Conservation (phyloP, 768 basidiomycete species). For the Psilocybe cubensis region DNA sequence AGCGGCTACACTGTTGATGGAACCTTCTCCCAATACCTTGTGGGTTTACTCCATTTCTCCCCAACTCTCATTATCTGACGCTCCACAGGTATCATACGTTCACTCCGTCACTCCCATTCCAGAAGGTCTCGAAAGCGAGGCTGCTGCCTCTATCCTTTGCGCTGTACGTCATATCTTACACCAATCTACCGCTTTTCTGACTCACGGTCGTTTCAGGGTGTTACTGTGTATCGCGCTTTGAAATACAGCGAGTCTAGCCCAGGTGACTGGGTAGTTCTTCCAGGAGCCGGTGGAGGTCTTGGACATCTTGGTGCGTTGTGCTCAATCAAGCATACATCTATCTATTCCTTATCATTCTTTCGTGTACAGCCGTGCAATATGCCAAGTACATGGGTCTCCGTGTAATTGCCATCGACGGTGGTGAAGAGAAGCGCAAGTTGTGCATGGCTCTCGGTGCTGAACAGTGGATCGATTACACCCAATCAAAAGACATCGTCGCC, state of each 20-base stretch:
- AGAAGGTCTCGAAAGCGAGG: slow-evolving; percentile 61
- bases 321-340: not conserved
- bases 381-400: slow-evolving; percentile 77
- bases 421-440: slow-evolving; percentile 70
- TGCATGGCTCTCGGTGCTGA: slow-evolving; percentile 69
- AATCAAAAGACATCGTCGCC: slow-evolving; percentile 63
- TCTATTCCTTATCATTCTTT: not conserved
- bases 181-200: not conserved
- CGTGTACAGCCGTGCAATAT: slow-evolving; percentile 72
- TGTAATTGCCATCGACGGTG: slow-evolving; percentile 79
- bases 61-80: not conserved
- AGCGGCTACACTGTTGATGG: slow-evolving; percentile 81
- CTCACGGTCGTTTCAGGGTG: slow-evolving; percentile 46
- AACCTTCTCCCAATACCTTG: slow-evolving; percentile 73
- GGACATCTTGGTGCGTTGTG: slow-evolving; percentile 68
- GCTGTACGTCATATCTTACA: slow-evolving; percentile 49
- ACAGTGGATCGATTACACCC: slow-evolving; percentile 78
- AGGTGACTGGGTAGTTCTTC: slow-evolving; percentile 78
- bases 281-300: slow-evolving; percentile 82
- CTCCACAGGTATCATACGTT: slow-evolving; percentile 62
- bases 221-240: slow-evolving; percentile 87
- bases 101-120: slow-evolving; percentile 83
- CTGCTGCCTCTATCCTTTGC: slow-evolving; percentile 77
- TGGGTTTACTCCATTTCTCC: slow-evolving; percentile 26
- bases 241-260: slow-evolving; percentile 68